Percentiles rank a stretch among this genome's conserved stretches.
phyloP scores from a whole-genome alignment of 768 basidiomycete species.

The Trametes cinnabarina region DNA sequence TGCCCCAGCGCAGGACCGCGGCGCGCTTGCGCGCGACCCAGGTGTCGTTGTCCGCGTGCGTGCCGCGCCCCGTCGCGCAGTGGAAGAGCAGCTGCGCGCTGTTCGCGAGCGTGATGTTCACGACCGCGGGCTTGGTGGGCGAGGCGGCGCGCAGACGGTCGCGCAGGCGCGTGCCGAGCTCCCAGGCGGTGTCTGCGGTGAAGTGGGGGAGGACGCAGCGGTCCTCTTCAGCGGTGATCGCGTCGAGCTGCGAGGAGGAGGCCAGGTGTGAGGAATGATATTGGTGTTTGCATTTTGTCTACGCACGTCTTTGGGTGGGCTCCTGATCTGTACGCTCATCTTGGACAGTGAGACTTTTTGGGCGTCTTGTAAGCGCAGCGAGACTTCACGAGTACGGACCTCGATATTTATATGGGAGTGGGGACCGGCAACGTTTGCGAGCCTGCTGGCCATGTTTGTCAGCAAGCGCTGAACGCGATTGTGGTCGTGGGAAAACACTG shows the following conservation, averaged over 20 bases:
- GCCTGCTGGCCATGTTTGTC: no score
- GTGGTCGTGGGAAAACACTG: no score
- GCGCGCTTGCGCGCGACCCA: constrained; percentile 26
- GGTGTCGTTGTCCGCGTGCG: constrained; percentile 23
- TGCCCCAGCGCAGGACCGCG: constrained; percentile 23
- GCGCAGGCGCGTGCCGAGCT: constrained; percentile 20
- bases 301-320: constrained; percentile 2
- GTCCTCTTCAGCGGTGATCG: constrained; percentile 12
- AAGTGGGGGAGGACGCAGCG: constrained; percentile 22
- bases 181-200: constrained; percentile 24
- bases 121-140: constrained; percentile 18
- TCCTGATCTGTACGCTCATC: constrained; percentile 8
- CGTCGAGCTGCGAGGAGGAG: constrained; percentile 17
- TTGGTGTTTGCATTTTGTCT: background rate
- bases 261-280: background rate
- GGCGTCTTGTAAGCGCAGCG: no score
- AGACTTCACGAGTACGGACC: no score
- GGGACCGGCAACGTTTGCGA: no score
- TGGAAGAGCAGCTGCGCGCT: constrained; percentile 25
- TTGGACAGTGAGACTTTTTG: background rate
- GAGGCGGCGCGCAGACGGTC: constrained; percentile 17
- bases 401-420: no score
- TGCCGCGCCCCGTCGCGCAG: constrained; percentile 20
- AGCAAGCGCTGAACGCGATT: no score
- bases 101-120: constrained; percentile 26